These are phyloP conservation scores for Fimicolochytrium jonesii DNA, from an alignment of 192 early-diverging fungal genomes.

Conservation along the genomic window DNA sequence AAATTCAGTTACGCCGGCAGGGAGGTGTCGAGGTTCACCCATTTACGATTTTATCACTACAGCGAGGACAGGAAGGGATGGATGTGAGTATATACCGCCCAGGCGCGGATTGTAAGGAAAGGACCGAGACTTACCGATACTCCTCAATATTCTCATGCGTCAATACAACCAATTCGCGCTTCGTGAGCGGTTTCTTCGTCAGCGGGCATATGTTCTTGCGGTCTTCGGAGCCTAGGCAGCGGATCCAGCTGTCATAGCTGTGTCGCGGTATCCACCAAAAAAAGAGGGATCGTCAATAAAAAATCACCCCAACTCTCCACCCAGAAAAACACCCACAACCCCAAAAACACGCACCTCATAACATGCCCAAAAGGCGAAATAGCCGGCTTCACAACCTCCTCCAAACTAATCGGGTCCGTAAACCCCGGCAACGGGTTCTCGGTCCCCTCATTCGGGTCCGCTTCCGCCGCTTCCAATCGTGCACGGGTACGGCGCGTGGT, in stretches of 20 bases:
- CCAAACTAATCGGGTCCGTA: slow-evolving; percentile 91
- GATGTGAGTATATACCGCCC: too few species aligned
- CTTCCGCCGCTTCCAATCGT: slow-evolving; percentile 36
- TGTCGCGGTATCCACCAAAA: too few species aligned
- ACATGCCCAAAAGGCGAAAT: slow-evolving; percentile 86
- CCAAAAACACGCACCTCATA: slow-evolving; percentile 22
- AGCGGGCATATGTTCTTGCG: slow-evolving; percentile 87
- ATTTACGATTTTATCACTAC: too few species aligned
- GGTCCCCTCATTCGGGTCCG: slow-evolving; percentile 39
- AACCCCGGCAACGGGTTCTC: slow-evolving; percentile 86
- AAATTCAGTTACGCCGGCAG: too few species aligned
- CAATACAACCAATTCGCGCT: slow-evolving; percentile 76
- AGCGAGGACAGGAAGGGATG: too few species aligned
- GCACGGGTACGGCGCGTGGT: slow-evolving; percentile 59
- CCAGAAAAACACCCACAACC: too few species aligned
- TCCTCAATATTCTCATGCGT: slow-evolving; percentile 43
- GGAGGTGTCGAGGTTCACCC: too few species aligned
- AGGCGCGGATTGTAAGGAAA: too few species aligned
- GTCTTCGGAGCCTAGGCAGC: slow-evolving; percentile 76
- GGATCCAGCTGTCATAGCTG: slow-evolving; percentile 45
- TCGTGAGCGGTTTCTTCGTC: slow-evolving; percentile 88
- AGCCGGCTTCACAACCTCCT: slow-evolving; percentile 84
- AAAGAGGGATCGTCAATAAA: not conserved
- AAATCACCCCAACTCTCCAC: not conserved
- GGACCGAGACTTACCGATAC: slow-evolving; percentile 21